phyloP scores from a whole-genome alignment of 2,329 filamentous ascomycete genomes.

The Pseudocercospora fuligena region DNA sequence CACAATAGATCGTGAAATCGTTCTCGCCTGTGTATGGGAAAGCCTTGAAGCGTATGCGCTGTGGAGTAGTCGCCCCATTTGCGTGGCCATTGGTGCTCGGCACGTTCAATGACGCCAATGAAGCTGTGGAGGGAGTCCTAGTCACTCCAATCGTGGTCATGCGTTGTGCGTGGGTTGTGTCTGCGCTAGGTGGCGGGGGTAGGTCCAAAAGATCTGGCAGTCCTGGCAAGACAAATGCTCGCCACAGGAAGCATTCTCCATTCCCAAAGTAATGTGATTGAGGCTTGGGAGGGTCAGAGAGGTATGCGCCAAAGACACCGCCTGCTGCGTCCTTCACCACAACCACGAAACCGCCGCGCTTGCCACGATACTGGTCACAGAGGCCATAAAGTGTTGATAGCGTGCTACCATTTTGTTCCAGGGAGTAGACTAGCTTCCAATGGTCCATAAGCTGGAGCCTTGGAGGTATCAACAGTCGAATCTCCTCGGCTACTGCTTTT shows the following conservation, averaged over 20 bases:
- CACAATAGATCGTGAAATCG: conserved; percentile 95
- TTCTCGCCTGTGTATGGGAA: conserved; percentile 96
- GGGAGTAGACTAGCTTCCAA: conserved; percentile 85
- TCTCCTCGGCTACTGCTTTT: conserved; percentile 83
- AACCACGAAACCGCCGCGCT: conserved; percentile 83
- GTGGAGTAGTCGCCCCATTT: conserved; percentile 58
- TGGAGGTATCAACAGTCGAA: conserved; percentile 84
- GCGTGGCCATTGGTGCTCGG: conserved; percentile 29
- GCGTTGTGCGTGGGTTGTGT: conserved; percentile 65
- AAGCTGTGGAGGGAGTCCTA: conserved; percentile 34
- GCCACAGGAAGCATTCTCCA: conserved; percentile 94
- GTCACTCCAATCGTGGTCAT: conserved; percentile 61
- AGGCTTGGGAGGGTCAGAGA: conserved; percentile 85
- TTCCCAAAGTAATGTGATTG: conserved; percentile 88
- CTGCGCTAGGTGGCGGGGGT: conserved; percentile 67
- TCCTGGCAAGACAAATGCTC: conserved; percentile 68
- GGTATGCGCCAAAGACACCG: conserved; percentile 88
- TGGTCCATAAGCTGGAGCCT: conserved; percentile 83
- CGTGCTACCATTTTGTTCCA: conserved; percentile 90
- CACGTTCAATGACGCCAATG: conserved; percentile 35
- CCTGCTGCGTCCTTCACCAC: conserved; percentile 79
- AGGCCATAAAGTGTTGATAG: conserved; percentile 84
- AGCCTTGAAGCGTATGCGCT: conserved; percentile 90
- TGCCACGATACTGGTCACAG: conserved; percentile 69
- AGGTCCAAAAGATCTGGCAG: conserved; percentile 63